Base-by-base conservation (phyloP, 1,284 basidiomycete species). In the Ustilago shanxiensis region DNA sequence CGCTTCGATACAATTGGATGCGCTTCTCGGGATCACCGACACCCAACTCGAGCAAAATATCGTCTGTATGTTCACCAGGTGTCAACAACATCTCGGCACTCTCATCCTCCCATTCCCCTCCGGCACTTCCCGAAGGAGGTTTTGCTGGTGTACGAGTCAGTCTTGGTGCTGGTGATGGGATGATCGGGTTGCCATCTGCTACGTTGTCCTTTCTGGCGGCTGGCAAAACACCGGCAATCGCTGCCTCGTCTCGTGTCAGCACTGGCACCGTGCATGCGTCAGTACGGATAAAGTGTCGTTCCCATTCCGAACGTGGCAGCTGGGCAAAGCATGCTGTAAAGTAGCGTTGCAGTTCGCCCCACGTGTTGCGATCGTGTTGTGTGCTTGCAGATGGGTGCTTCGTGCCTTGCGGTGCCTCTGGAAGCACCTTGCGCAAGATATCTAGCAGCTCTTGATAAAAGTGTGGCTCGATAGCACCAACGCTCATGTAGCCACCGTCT, bases 231-330 rank as follows among this genome's bases (percentile, higher is more conserved):
- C 74, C 80, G 37, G 33, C 55, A 16, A 69, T 66, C 14, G 74
- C 84, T 56, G 72, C 84, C 52, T 86, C 83, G 53, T 84, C 75
- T 14, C 79, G 70, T 0, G 76, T 72, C 20, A 94, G 88, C 18
- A 95, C 91, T 0, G 93, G 92, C 7, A 92, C 88, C 5, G 89
- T 89, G 83, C 93, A 95, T 9, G 92, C 91, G 72, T 95, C 93
- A 9, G 90, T 91, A 31, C 89, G 92, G 90, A 84, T 87, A 81
- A 93, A 94, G 6, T 91, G 85, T 5, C 87, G 79, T 1, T 90
- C 88, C 93, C 93, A 95, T 60, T 91, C 90, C 67, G 92, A 90
- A 56, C 92, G 88, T 0, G 90, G 88, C 51, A 89, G 88, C 33
- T 88, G 88, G 62, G 87, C 86, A 86, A 95, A 95, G 1, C 91